These are phyloP conservation scores for Daedaleopsis sinensis DNA, from an alignment of 768 basidiomycete genomes.

Conservation along the genomic window DNA sequence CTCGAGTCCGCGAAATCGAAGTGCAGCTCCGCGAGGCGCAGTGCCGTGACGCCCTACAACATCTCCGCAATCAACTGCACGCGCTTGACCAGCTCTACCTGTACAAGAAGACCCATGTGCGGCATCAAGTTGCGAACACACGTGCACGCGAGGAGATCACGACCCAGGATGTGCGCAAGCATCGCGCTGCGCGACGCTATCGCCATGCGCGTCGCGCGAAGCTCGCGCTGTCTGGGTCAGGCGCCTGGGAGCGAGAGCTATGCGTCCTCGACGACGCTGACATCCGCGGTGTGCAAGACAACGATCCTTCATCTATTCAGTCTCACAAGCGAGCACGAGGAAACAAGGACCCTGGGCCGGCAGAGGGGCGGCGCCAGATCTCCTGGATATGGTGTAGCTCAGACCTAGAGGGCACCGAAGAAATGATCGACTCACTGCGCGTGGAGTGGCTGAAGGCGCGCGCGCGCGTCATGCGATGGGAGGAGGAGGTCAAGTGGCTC, in stretches of 20 bases:
- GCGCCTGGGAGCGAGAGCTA: not conserved
- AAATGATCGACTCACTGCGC: not conserved
- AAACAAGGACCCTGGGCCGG: not conserved
- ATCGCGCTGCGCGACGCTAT: not conserved
- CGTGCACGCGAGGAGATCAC: slow-evolving; percentile 1
- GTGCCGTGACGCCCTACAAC: slow-evolving; percentile 17
- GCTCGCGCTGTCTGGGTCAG: not conserved
- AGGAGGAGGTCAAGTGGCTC: slow-evolving; percentile 16
- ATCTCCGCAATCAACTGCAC: slow-evolving; percentile 20
- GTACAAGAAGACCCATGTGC: slow-evolving; percentile 16
- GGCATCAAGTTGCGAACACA: slow-evolving; percentile 16
- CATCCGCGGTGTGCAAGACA: not conserved
- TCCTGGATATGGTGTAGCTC: not conserved
- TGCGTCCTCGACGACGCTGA: not conserved
- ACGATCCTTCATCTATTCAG: not conserved
- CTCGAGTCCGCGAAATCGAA: slow-evolving; percentile 7
- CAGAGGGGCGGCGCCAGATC: not conserved
- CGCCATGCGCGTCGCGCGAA: not conserved
- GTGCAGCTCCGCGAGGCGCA: slow-evolving; percentile 19
- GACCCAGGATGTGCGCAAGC: not conserved
- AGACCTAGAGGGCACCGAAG: not conserved
- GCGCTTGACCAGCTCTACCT: slow-evolving; percentile 15
- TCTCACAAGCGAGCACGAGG: not conserved
- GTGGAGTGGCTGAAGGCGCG: slow-evolving; percentile 13
- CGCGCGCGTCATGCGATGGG: slow-evolving; percentile 10